Base-by-base conservation (phyloP, 495 filamentous ascomycete species). In the Lasiosphaeria hispida region DNA sequence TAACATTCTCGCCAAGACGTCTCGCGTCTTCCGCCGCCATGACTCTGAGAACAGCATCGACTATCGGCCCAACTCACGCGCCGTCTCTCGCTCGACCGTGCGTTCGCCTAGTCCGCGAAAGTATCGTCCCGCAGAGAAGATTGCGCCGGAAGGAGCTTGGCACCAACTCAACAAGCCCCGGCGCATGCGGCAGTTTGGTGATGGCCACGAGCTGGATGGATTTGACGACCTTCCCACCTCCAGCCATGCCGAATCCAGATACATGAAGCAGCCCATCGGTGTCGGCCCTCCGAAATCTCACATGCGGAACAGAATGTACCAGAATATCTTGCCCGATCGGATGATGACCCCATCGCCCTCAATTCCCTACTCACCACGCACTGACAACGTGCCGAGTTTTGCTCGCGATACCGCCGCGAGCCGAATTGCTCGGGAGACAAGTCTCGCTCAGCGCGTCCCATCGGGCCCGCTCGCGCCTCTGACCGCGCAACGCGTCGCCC, bases 161-260 rank as follows among this genome's bases (percentile, higher is more conserved):
- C 67, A 75, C 40, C 85, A 85, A 23, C 73, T 96, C 40, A 90
- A 81, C 58, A 85, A 87, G 68, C 92, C 91, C 3, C 83, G 84
- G 30, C 82, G 84, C 39, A 80, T 84, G 54, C 84, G 87, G 34
- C 85, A 90, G 65, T 98, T 93, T 73, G 94, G 94, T 4, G 91
- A 96, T 72, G 94, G 94, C 17, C 89, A 83, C 39, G 94, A 98
- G 69, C 75, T 98, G 33, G 93, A 97, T 57, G 83, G 81, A 10
- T 97, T 98, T 69, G 94, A 97, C 63, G 94, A 98, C 73, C 75
- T 98, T 48, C 95, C 95, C 10, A 97, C 91, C 1, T 96, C 91
- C 30, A 86, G 80, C 4, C 82, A 87, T 41, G 83, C 85, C 14
- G 94, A 98, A 69, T 88, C 83, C 53, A 87, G 83, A 66, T 98